Base-by-base conservation (phyloP, 768 basidiomycete species). In the Pleurotus eryngii region DNA sequence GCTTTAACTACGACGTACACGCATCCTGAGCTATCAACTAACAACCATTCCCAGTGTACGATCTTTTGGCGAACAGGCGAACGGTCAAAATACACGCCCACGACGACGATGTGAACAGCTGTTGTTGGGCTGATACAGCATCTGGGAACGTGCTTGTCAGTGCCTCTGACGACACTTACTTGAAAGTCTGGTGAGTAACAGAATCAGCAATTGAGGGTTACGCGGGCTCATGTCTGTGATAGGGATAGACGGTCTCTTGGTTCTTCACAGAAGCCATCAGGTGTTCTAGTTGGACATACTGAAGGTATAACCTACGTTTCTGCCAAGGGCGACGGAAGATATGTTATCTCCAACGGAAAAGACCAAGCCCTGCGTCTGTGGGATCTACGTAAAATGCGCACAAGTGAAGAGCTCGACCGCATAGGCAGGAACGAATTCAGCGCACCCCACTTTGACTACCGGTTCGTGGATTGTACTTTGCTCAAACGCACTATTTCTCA, bases 291-390 rank as follows among this genome's bases (percentile, higher is more conserved):
- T 43, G 97, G 97, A 0, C 96, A 98, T 61, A 97, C 94, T 0
- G 95, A 98, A 65, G 93, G 96, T 42, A 89, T 98, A 57, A 95
- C 96, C 4, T 92, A 92, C 61, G 94, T 97, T 12, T 89, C 93
- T 35, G 89, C 96, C 1, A 98, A 97, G 65, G 96, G 96, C 4
- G 96, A 98, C 66, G 96, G 96, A 7, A 86, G 96, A 58, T 98
- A 98, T 68, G 76, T 96, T 46, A 87, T 98, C 46, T 95, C 92
- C 15, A 98, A 98, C 65, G 94, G 94, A 38, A 98, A 98, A 72
- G 96, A 98, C 67, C 95, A 98, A 64, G 84, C 90, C 1, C 76
- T 94, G 49, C 85, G 94, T 5, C 72, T 98, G 20, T 98, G 96
- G 90, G 96, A 98, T 72, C 75, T 98, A 46, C 85, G 96, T 49